Evolutionary conservation across 208 protist species (phyloP).

Genomic region (Histomonas meleagridis): DNA sequence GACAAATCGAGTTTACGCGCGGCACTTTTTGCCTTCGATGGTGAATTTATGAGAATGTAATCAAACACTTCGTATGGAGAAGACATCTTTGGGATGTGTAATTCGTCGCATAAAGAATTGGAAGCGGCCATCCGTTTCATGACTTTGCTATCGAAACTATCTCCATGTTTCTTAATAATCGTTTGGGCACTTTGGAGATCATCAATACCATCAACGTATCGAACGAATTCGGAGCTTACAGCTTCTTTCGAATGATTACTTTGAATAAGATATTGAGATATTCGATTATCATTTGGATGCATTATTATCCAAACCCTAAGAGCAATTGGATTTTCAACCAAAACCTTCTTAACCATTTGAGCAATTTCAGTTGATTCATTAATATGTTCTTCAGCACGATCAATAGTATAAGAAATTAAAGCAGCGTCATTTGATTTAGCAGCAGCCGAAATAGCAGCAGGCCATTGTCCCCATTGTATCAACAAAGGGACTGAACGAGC

Average conservation of each 20-base stretch:
- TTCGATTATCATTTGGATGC: neutral
- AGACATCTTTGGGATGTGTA: too few species aligned
- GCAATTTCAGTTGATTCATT: neutral
- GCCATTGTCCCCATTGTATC: neutral
- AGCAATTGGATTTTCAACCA: neutral
- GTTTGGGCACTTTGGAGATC: too few species aligned
- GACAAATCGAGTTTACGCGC: too few species aligned
- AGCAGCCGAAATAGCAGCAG: neutral
- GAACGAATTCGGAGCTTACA: neutral
- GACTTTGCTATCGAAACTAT: too few species aligned
- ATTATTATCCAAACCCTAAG: neutral
- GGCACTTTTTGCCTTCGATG: too few species aligned
- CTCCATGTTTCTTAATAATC: too few species aligned
- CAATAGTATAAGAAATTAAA: neutral
- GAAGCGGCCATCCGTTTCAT: too few species aligned
- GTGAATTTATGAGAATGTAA: too few species aligned
- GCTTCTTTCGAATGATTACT: neutral
- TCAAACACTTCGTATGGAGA: too few species aligned
- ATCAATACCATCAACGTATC: too few species aligned
- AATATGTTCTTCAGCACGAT: neutral
- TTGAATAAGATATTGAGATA: neutral
- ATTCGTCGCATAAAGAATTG: too few species aligned
- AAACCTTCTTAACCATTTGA: neutral
- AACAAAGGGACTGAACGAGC: neutral
- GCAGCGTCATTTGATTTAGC: neutral